Percentiles rank a stretch among this genome's conserved stretches.
phyloP scores from a whole-genome alignment of 257 asterid species.

The Solanum chiquidenum region DNA sequence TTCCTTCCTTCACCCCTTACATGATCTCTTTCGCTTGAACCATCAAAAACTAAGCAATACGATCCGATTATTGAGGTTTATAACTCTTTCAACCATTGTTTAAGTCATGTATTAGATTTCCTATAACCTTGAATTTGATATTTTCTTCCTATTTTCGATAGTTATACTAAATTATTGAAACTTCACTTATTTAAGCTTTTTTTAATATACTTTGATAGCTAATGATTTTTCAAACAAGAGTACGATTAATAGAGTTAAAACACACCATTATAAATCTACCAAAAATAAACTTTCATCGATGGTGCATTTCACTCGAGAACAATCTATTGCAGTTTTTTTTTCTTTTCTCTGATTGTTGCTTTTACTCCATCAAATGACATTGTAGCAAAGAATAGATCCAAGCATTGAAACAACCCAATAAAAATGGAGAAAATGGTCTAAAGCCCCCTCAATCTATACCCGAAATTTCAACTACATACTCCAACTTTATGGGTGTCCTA shows the following conservation, averaged over 20 bases:
- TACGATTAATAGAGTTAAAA: neutral
- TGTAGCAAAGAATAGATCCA: neutral
- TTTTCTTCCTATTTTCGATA: neutral
- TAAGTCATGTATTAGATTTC: neutral
- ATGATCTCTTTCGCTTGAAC: neutral
- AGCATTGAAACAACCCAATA: neutral
- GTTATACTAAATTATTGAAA: neutral
- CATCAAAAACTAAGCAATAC: neutral
- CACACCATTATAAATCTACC: neutral
- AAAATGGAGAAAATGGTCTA: neutral
- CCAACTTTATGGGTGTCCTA: neutral
- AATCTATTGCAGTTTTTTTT: neutral
- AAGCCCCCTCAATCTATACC: neutral
- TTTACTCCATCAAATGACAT: neutral
- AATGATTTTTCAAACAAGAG: neutral
- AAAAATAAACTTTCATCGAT: no score
- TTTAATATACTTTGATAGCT: neutral
- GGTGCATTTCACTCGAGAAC: neutral
- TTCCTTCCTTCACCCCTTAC: neutral
- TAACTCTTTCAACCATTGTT: neutral
- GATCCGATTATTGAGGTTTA: neutral
- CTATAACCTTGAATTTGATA: no score
- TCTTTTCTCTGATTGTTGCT: neutral
- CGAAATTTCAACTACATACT: neutral
- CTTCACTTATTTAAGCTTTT: neutral